These are phyloP conservation scores for Dichotomocladium elegans DNA, from an alignment of 371 early-diverging fungal species.

Conservation along the genomic window DNA sequence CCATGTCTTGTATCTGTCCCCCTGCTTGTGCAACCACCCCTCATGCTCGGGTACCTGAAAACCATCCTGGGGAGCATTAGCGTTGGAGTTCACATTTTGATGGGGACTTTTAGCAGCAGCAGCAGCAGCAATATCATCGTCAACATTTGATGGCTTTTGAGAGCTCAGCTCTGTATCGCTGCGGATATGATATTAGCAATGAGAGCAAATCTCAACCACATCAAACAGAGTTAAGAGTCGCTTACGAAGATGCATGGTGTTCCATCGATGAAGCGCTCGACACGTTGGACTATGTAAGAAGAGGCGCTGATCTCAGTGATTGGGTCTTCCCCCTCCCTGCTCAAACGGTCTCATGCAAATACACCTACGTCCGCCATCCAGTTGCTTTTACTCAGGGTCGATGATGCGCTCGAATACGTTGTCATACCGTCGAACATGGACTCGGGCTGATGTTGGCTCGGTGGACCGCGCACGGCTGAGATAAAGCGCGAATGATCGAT, in stretches of 20 bases:
- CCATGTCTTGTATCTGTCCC: conserved; percentile 65
- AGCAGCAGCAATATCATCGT: too few relatives aligned
- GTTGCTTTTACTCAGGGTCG: not conserved
- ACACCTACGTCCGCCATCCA: conserved; percentile 5
- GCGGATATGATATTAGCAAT: too few relatives aligned
- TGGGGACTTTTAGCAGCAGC: not conserved
- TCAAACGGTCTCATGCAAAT: too few relatives aligned
- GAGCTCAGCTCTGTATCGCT: too few relatives aligned
- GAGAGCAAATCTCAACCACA: too few relatives aligned
- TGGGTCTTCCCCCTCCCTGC: too few relatives aligned
- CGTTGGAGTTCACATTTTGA: too few relatives aligned
- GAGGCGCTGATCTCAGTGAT: too few relatives aligned
- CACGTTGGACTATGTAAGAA: conserved; percentile 4
- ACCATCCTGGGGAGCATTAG: too few relatives aligned
- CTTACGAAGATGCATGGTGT: too few relatives aligned
- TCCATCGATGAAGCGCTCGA: not conserved
- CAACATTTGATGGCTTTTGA: too few relatives aligned
- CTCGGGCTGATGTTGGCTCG: conserved; percentile 3
- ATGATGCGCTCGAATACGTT: conserved; percentile 3
- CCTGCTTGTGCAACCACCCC: conserved; percentile 66
- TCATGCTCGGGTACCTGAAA: conserved; percentile 45
- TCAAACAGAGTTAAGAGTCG: too few relatives aligned
- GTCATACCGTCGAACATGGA: not conserved
- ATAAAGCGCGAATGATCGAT: conserved; percentile 7
- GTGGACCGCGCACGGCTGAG: conserved; percentile 1